Percentiles rank a stretch among this genome's conserved stretches.
Evolutionary conservation across 148 eudicot genomes (phyloP).

Genomic region (Polygonum aviculare): DNA sequence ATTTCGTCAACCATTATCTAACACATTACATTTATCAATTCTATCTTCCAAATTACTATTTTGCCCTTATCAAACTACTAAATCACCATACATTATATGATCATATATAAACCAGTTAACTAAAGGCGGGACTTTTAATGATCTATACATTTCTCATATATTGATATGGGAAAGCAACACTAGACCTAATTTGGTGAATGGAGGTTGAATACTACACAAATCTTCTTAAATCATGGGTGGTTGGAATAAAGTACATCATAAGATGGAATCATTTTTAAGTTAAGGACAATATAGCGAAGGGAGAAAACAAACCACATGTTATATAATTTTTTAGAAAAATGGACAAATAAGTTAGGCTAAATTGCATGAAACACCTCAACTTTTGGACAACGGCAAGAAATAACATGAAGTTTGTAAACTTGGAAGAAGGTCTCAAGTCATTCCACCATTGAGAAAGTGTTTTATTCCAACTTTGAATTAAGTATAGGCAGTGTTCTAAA

Average conservation of each 20-base stretch:
- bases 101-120: not conserved
- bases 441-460: not conserved
- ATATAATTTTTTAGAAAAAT: not conserved
- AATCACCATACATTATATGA: not conserved
- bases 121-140: not conserved
- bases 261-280: not conserved
- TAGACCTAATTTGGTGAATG: not conserved
- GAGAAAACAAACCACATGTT: not conserved
- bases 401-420: not conserved
- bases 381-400: not conserved
- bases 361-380: not conserved
- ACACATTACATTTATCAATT: not conserved
- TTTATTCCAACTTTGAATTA: too few species aligned
- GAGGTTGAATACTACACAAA: not conserved
- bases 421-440: too few species aligned
- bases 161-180: not conserved
- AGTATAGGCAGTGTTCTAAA: too few species aligned
- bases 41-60: not conserved
- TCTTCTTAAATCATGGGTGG: constrained; percentile 1
- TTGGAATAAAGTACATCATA: not conserved
- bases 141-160: not conserved
- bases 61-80: not conserved
- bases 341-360: not conserved
- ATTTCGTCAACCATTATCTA: not conserved
- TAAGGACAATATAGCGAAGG: not conserved